phyloP scores from a whole-genome alignment of 2,329 filamentous ascomycete species.

The Xylaria sp. region DNA sequence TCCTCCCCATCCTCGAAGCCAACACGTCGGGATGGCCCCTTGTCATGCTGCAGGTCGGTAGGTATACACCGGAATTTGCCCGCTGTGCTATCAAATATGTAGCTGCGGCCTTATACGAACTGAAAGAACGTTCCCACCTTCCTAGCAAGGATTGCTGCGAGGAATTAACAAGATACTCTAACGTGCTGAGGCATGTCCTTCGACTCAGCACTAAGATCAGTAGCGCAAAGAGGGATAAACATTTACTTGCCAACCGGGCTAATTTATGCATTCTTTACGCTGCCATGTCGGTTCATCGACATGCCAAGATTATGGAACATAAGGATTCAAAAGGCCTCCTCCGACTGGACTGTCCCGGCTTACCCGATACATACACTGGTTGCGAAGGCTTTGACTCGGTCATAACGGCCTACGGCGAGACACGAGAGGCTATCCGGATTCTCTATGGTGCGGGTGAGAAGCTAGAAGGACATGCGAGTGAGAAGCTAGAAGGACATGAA shows the following conservation, averaged over 20 bases:
- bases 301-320: neutral
- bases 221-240: neutral
- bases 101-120: neutral
- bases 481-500: neutral
- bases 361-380: neutral
- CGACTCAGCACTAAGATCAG: neutral
- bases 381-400: neutral
- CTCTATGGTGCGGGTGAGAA: neutral
- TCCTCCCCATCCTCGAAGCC: neutral
- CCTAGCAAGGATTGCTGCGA: neutral
- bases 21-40: neutral
- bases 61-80: neutral
- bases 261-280: neutral
- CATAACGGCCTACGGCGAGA: neutral
- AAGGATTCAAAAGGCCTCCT: neutral
- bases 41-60: neutral
- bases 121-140: neutral
- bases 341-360: neutral
- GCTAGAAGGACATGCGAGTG: neutral
- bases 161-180: neutral
- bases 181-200: conserved; percentile 3
- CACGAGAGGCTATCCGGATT: neutral
- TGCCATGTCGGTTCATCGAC: neutral
- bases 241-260: neutral
- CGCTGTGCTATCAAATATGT: neutral